Evolutionary conservation across 768 basidiomycete species (phyloP).

Genomic region (Mycena chlorophos): DNA sequence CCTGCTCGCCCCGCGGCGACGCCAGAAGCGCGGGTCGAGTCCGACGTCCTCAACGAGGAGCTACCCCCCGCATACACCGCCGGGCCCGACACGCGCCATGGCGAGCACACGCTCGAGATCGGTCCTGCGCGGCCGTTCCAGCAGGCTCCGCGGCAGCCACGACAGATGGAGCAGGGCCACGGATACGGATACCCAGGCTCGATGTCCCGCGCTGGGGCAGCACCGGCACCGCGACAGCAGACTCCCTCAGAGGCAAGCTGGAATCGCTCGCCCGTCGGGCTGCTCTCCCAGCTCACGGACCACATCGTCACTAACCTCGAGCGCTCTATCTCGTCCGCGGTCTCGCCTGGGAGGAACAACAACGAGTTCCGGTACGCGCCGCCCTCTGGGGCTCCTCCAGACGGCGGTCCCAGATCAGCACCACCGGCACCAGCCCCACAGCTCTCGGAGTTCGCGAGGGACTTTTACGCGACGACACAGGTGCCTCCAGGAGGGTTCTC

Average conservation of each 20-base stretch:
- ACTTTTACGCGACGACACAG: conserved; percentile 55
- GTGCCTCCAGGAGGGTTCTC: conserved; percentile 12
- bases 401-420: conserved; percentile 11
- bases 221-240: too few relatives aligned
- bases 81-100: conserved; percentile 49
- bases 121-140: conserved; percentile 70
- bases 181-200: conserved; percentile 2
- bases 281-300: conserved; percentile 21
- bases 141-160: conserved; percentile 29
- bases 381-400: conserved; percentile 12
- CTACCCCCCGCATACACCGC: conserved; percentile 72
- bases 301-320: conserved; percentile 3
- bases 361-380: conserved; percentile 25
- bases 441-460: conserved; percentile 61
- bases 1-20: conserved; percentile 1
- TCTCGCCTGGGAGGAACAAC: conserved; percentile 4
- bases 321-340: not conserved
- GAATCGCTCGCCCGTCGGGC: too few relatives aligned
- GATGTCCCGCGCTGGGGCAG: not conserved
- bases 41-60: conserved; percentile 45
- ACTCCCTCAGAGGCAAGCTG: too few relatives aligned
- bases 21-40: too few relatives aligned
- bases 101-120: conserved; percentile 62
- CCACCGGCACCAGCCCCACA: conserved; percentile 7
- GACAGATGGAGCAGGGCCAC: conserved; percentile 17